Conservation (phyloP, 2,329 filamentous ascomycete species). For the Albifimbria verrucaria region DNA sequence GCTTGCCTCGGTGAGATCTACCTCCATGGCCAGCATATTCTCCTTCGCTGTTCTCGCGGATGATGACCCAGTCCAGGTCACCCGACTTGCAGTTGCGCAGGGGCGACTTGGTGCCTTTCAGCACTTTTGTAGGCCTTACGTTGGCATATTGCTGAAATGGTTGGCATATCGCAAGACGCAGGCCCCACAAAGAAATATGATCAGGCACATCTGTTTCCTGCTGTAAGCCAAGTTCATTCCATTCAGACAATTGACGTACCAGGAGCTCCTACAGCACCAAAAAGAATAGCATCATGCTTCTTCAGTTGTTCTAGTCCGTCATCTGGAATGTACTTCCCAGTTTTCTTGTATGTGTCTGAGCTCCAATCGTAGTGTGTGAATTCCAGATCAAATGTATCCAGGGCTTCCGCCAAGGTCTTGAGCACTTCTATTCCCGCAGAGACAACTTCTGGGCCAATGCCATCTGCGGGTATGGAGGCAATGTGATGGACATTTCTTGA, state of each 20-base stretch:
- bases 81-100: slow-evolving; percentile 47
- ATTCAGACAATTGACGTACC: slow-evolving; percentile 16
- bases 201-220: slow-evolving; percentile 52
- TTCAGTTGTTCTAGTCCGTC: slow-evolving; percentile 33
- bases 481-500: slow-evolving; percentile 43
- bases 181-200: slow-evolving; percentile 63
- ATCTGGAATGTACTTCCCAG: slow-evolving; percentile 47
- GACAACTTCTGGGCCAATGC: slow-evolving; percentile 63
- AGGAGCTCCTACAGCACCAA: slow-evolving; percentile 62
- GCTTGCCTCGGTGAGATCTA: slow-evolving; percentile 52
- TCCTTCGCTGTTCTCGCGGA: slow-evolving; percentile 65
- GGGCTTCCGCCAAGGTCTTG: slow-evolving; percentile 45
- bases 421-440: slow-evolving; percentile 58
- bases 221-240: not conserved
- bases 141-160: slow-evolving; percentile 65
- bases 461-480: slow-evolving; percentile 60
- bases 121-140: slow-evolving; percentile 59
- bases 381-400: slow-evolving; percentile 56
- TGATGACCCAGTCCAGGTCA: slow-evolving; percentile 63
- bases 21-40: slow-evolving; percentile 66
- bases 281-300: slow-evolving; percentile 57
- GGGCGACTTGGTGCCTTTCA: slow-evolving; percentile 57
- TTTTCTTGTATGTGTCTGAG: slow-evolving; percentile 62
- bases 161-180: slow-evolving; percentile 63
- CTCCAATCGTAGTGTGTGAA: slow-evolving; percentile 66